Base-by-base conservation (phyloP, 352 stramenopile species). In the Saprolegnia parasitica region DNA sequence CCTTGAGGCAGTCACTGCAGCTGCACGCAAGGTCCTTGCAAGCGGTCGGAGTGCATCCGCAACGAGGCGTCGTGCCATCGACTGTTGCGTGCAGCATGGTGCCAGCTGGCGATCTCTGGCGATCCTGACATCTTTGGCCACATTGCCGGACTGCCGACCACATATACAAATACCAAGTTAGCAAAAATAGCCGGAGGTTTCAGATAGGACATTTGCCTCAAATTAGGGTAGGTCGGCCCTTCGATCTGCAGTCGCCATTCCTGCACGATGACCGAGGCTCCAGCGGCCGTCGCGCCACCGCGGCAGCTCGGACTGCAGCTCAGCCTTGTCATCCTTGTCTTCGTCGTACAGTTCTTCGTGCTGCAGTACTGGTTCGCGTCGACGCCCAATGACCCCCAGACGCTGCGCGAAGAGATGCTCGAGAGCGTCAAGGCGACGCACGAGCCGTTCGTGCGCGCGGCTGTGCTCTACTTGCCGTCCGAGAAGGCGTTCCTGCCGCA, bases 341-440 rank as follows among this genome's bases (percentile, higher is more conserved):
- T 68, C n/a, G 11, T 39, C 37, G 62, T 39, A 40, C 62, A 68
- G 62, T 58, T 68, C 46, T 29, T 68, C 5, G 46, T 60, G 26
- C 62, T 68, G 1, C 47, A 68, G 20, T 68, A 57, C 20, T 54
- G 62, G 32, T 54, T 68, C 50, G n/a, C 50, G 21, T 60, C 47
- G 24, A 20, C 64, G 35, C 23, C 47, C 35, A 32, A 65, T 21
- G 45, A 11, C 16, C 62, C 26, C n/a, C 0, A 35, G n/a, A 61
- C 24, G 24, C 50, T 24, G 1, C 15, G 13, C 42, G 42, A 60
- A 9, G 62, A 68, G 4, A 47, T 61, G n/a, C 16, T 26, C 20
- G 18, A 0, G 0, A 39, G 8, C 37, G 45, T 16, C 16, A 20
- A 49, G 5, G 15, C 42, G 18, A 52, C 50, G 8, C 20, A 56